Conservation (phyloP, 1,139 yeast genomes). For the Debaryomyces fabryi region DNA sequence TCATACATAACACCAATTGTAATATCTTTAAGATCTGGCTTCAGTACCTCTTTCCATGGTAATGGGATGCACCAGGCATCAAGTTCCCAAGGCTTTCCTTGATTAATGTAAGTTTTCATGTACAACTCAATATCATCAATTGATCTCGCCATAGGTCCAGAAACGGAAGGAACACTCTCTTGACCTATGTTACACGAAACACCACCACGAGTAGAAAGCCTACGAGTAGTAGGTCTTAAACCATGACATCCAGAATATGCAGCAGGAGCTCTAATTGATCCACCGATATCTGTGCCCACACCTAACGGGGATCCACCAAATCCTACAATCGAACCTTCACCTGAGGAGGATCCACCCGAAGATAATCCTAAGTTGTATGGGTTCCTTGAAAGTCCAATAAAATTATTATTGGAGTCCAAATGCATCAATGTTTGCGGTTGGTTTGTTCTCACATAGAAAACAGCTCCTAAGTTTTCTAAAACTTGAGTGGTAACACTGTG, state of each 20-base stretch:
- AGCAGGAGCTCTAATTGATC: conserved; percentile 76
- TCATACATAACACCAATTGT: conserved; percentile 45
- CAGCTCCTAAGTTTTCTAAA: conserved; percentile 66
- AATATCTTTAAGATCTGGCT: conserved; percentile 42
- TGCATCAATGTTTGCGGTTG: conserved; percentile 55
- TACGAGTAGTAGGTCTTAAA: conserved; percentile 66
- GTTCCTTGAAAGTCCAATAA: conserved; percentile 40
- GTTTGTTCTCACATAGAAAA: conserved; percentile 52
- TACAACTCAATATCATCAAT: conserved; percentile 67
- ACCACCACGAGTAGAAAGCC: conserved; percentile 56
- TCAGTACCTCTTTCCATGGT: conserved; percentile 62
- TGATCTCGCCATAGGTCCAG: conserved; percentile 65
- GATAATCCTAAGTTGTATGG: conserved; percentile 45
- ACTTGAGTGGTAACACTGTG: conserved; percentile 56
- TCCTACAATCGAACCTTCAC: conserved; percentile 72
- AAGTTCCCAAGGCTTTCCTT: conserved; percentile 69
- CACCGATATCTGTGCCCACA: conserved; percentile 80
- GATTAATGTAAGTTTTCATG: conserved; percentile 57
- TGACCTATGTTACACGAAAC: conserved; percentile 59
- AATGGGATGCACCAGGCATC: conserved; percentile 59
- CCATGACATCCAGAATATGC: conserved; percentile 71
- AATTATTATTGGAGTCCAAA: conserved; percentile 45
- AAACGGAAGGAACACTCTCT: conserved; percentile 60
- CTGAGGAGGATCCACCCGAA: conserved; percentile 71
- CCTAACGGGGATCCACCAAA: conserved; percentile 70